These are phyloP conservation scores for Metschnikowia chrysomelidarum DNA, from an alignment of 805 yeast species.

Conservation along the genomic window DNA sequence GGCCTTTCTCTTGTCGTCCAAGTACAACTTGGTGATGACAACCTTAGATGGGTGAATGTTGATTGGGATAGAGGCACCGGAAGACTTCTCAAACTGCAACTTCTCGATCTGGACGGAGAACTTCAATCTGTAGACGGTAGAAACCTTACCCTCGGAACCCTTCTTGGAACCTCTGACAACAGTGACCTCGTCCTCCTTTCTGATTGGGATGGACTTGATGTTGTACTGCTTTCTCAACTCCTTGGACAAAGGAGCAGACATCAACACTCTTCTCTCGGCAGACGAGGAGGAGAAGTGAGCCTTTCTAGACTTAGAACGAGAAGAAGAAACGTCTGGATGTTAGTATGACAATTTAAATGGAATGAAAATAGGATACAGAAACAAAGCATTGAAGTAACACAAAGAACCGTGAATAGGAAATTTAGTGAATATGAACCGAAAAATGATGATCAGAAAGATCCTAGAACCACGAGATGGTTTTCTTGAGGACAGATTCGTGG, in stretches of 20 bases:
- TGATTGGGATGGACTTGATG: conserved; percentile 93
- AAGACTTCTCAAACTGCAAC: conserved; percentile 95
- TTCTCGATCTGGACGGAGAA: conserved; percentile 95
- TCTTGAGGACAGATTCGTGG: too few relatives aligned
- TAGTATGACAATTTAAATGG: too few relatives aligned
- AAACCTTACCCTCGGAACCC: conserved; percentile 98
- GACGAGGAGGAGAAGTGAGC: conserved; percentile 99
- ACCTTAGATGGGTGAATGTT: conserved; percentile 98
- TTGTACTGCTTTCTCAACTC: conserved; percentile 98
- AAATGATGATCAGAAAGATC: too few relatives aligned
- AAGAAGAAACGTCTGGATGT: conserved; percentile 90
- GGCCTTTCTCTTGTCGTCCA: conserved; percentile 98
- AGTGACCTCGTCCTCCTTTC: conserved; percentile 93
- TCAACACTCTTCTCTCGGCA: conserved; percentile 85
- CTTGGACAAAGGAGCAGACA: conserved; percentile 99
- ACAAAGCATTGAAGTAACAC: too few relatives aligned
- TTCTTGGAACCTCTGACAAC: conserved; percentile 99
- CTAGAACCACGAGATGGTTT: too few relatives aligned
- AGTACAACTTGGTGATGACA: conserved; percentile 96
- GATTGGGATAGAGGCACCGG: conserved; percentile 96
- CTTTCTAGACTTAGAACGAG: conserved; percentile 99
- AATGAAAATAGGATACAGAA: too few relatives aligned
- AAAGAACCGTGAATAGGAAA: too few relatives aligned
- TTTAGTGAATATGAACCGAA: too few relatives aligned
- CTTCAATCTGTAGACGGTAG: conserved; percentile 98